Evolutionary conservation across 1,284 basidiomycete species (phyloP).

Genomic region (Peniophora sp.): DNA sequence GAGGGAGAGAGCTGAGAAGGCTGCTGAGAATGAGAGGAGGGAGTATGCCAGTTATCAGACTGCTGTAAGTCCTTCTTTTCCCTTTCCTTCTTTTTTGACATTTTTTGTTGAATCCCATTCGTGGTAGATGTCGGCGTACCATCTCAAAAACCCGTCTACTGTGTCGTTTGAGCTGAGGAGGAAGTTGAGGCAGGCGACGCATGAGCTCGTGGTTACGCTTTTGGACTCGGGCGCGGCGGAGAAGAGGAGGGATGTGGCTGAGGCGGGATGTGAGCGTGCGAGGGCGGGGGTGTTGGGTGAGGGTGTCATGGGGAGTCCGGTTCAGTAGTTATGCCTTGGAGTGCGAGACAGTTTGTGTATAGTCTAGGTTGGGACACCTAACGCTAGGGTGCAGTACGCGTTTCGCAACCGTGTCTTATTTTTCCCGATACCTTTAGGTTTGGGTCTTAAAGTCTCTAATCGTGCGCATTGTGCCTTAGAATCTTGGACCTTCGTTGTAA

Average conservation of each 20-base stretch:
- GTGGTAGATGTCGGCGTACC: not conserved
- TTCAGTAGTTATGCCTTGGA: not conserved
- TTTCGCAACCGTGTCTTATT: too few species aligned
- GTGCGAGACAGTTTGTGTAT: slow-evolving; percentile 3
- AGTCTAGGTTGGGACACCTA: too few species aligned
- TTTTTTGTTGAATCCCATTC: not conserved
- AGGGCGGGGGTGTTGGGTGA: slow-evolving; percentile 44
- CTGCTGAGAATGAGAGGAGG: not conserved
- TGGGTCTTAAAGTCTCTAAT: too few species aligned
- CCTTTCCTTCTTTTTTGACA: not conserved
- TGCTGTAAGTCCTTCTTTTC: not conserved
- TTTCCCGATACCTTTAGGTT: too few species aligned
- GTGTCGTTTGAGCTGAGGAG: not conserved
- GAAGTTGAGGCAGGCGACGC: slow-evolving; percentile 25
- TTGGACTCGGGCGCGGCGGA: slow-evolving; percentile 54
- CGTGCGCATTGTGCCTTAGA: too few species aligned
- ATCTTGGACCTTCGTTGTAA: too few species aligned
- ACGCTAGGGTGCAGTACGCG: too few species aligned
- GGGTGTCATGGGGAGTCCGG: not conserved
- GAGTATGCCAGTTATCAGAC: not conserved
- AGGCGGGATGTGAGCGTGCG: slow-evolving; percentile 53
- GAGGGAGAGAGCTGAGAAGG: not conserved
- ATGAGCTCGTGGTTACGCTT: slow-evolving; percentile 50
- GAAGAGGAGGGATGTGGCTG: slow-evolving; percentile 45
- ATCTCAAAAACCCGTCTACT: not conserved